phyloP scores from a whole-genome alignment of 768 basidiomycete species.

The Boletales sp. region DNA sequence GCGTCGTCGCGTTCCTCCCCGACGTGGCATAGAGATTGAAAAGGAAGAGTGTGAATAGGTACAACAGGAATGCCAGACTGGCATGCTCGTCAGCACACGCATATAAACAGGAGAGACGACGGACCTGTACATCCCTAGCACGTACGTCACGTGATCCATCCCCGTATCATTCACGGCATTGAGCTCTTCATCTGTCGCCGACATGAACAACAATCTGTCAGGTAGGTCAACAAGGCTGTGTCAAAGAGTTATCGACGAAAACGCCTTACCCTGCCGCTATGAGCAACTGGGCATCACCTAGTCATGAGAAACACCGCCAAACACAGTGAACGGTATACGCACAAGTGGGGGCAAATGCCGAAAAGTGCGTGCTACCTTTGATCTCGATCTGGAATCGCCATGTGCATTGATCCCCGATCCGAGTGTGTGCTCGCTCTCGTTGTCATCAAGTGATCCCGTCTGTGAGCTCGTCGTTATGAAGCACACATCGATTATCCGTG shows the following conservation, averaged over 20 bases:
- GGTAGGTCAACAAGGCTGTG: neutral
- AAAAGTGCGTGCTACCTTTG: slow-evolving; percentile 57
- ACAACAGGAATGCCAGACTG: slow-evolving; percentile 67
- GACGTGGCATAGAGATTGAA: slow-evolving; percentile 65
- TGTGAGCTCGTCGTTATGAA: slow-evolving; percentile 53
- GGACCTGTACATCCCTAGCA: slow-evolving; percentile 79
- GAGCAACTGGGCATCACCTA: slow-evolving; percentile 48
- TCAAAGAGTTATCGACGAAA: neutral
- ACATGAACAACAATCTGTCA: slow-evolving; percentile 78
- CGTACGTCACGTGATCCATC: slow-evolving; percentile 92
- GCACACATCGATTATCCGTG: slow-evolving; percentile 81
- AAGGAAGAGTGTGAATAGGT: slow-evolving; percentile 67
- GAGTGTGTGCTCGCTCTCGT: slow-evolving; percentile 68
- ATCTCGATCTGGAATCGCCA: slow-evolving; percentile 18
- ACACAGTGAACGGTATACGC: slow-evolving; percentile 32
- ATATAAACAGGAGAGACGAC: slow-evolving; percentile 7
- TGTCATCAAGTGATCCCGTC: slow-evolving; percentile 35
- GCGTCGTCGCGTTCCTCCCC: slow-evolving; percentile 48
- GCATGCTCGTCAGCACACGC: slow-evolving; percentile 31
- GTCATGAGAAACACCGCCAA: slow-evolving; percentile 1
- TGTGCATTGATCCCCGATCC: slow-evolving; percentile 32
- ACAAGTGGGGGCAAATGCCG: slow-evolving; percentile 89
- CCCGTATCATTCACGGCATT: slow-evolving; percentile 60
- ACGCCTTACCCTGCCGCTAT: slow-evolving; percentile 62
- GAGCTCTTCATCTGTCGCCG: slow-evolving; percentile 90